These are phyloP conservation scores for Penicillium corylophilum DNA, from an alignment of 2,329 filamentous ascomycete genomes.

Conservation along the genomic window DNA sequence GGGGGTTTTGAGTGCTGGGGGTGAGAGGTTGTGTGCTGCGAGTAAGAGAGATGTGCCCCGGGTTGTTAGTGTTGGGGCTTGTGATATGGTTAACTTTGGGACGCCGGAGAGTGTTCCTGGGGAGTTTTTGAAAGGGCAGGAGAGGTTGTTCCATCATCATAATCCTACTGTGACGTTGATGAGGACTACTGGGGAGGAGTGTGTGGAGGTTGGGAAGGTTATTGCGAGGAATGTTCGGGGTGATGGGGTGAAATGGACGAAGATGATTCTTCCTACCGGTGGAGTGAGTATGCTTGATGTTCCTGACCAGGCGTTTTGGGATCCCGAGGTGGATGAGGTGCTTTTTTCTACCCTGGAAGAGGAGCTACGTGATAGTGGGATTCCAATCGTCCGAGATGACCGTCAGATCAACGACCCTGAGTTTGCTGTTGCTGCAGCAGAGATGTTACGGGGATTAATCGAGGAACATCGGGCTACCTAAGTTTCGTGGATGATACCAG, in stretches of 20 bases:
- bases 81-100: slow-evolving; percentile 66
- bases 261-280: slow-evolving; percentile 58
- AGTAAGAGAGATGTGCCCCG: slow-evolving; percentile 58
- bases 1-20: slow-evolving; percentile 62
- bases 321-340: slow-evolving; percentile 48
- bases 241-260: slow-evolving; percentile 35
- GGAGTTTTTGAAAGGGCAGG: neutral
- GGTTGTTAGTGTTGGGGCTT: slow-evolving; percentile 55
- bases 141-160: slow-evolving; percentile 57
- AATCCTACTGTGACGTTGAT: slow-evolving; percentile 67
- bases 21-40: slow-evolving; percentile 57
- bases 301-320: slow-evolving; percentile 54
- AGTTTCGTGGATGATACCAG: neutral
- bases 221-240: slow-evolving; percentile 55
- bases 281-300: slow-evolving; percentile 63
- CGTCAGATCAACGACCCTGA: slow-evolving; percentile 30
- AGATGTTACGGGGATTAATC: slow-evolving; percentile 24
- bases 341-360: slow-evolving; percentile 50
- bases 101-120: slow-evolving; percentile 54
- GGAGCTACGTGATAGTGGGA: slow-evolving; percentile 50
- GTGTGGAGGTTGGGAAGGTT: slow-evolving; percentile 53
- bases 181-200: slow-evolving; percentile 61
- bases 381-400: slow-evolving; percentile 52
- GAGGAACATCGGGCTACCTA: neutral
- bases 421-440: slow-evolving; percentile 29